Conservation (phyloP, 495 filamentous ascomycete species). For the Penicillium ochrochloron region DNA sequence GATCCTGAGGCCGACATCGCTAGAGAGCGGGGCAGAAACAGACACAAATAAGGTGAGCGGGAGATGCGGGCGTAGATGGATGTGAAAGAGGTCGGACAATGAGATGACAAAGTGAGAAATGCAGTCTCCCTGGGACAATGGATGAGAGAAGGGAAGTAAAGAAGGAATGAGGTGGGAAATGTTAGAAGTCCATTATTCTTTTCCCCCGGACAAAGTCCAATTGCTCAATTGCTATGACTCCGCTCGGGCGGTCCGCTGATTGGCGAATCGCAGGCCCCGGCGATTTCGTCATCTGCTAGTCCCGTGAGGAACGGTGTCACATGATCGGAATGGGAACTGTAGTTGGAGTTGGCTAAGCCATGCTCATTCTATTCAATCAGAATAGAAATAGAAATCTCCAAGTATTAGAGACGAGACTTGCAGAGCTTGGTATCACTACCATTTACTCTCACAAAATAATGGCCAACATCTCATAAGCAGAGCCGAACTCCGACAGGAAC, state of each 20-base stretch:
- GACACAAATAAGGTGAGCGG: slow-evolving; percentile 9
- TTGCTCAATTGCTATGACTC: slow-evolving; percentile 25
- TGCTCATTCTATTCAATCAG: too few relatives aligned
- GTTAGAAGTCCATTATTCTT: slow-evolving; percentile 4
- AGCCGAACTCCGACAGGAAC: too few relatives aligned
- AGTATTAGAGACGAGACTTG: too few relatives aligned
- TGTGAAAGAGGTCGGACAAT: neutral
- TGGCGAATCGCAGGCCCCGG: slow-evolving; percentile 24
- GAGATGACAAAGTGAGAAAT: neutral
- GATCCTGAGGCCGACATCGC: slow-evolving; percentile 55
- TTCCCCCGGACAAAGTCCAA: slow-evolving; percentile 24
- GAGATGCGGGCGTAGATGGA: neutral
- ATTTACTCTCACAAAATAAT: too few relatives aligned
- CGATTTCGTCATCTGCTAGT: slow-evolving; percentile 41
- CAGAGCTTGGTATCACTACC: too few relatives aligned
- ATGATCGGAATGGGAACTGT: neutral
- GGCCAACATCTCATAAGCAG: too few relatives aligned
- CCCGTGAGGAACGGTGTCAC: neutral
- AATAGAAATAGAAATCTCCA: too few relatives aligned
- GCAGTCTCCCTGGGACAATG: slow-evolving; percentile 10
- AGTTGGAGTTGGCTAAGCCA: neutral
- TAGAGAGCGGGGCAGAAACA: slow-evolving; percentile 39
- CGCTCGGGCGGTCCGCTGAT: slow-evolving; percentile 26
- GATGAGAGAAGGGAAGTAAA: slow-evolving; percentile 2
- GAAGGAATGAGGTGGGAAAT: slow-evolving; percentile 18